Conservation (phyloP, 139 green algal genomes). For the Helicosporidium sp. region DNA sequence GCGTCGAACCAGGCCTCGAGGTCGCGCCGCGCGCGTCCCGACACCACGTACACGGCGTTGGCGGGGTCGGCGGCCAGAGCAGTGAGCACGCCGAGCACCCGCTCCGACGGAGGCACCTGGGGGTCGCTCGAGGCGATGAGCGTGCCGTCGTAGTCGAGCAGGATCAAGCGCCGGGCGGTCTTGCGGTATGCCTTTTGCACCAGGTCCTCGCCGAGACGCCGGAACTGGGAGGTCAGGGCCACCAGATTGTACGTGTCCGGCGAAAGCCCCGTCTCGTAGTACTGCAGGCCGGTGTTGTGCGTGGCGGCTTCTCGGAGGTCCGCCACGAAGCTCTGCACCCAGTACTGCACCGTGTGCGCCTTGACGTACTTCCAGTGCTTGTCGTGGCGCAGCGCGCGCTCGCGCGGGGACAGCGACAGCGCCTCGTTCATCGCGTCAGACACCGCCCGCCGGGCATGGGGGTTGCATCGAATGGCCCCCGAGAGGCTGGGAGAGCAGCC, state of each 20-base stretch:
- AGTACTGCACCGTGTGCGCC: conserved; percentile 82
- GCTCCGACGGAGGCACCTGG: too few species aligned
- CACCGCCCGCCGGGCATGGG: conserved; percentile 22
- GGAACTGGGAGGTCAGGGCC: conserved; percentile 80
- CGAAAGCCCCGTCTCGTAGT: conserved; percentile 88
- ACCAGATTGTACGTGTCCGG: conserved; percentile 79
- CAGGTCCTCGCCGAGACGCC: conserved; percentile 46
- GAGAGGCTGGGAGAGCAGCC: conserved; percentile 81
- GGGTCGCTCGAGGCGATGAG: conserved; percentile 53
- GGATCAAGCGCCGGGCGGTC: conserved; percentile 45
- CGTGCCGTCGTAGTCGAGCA: conserved; percentile 96
- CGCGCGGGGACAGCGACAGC: conserved; percentile 23
- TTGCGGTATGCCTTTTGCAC: conserved; percentile 43
- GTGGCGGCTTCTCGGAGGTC: conserved; percentile 51
- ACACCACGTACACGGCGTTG: conserved; percentile 83
- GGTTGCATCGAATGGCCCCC: conserved; percentile 91
- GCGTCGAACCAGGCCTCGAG: conserved; percentile 67
- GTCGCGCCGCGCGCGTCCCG: conserved; percentile 43
- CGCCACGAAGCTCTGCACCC: conserved; percentile 55
- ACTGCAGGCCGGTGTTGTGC: conserved; percentile 67
- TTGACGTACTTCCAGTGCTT: conserved; percentile 95
- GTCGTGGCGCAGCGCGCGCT: conserved; percentile 69
- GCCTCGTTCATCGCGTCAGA: conserved; percentile 70
- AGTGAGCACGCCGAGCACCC: conserved; percentile 27
- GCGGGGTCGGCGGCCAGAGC: conserved; percentile 42